Conservation (phyloP, 306 rosid genomes). For the Vigna nakashimae region DNA sequence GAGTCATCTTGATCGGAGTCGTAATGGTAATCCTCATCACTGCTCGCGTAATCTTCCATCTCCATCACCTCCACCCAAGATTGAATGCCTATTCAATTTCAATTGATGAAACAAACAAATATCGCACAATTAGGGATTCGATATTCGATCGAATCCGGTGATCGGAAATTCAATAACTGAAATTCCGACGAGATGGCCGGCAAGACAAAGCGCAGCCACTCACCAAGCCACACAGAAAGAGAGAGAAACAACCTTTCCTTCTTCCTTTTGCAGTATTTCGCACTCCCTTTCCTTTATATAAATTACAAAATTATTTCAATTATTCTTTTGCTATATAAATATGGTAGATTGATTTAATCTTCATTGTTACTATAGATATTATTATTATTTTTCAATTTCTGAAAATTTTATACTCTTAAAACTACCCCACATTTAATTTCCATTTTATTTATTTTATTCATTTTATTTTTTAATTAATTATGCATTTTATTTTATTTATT, state of each 20-base stretch:
- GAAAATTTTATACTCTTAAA: too few relatives aligned
- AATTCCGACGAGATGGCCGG: constrained; percentile 47
- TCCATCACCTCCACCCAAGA: not conserved
- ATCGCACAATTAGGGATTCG: constrained; percentile 16
- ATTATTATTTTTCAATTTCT: not conserved
- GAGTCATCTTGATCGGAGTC: constrained; percentile 83
- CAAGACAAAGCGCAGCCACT: not conserved
- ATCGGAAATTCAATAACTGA: constrained; percentile 42
- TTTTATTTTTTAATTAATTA: too few relatives aligned
- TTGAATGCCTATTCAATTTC: constrained; percentile 24
- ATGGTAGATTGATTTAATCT: too few relatives aligned
- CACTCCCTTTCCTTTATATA: constrained; percentile 6
- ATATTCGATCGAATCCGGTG: constrained; percentile 45
- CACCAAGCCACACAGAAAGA: not conserved
- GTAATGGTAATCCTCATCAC: constrained; percentile 67
- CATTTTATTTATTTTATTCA: too few relatives aligned
- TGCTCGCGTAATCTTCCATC: constrained; percentile 67
- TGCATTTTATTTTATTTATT: too few relatives aligned
- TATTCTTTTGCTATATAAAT: too few relatives aligned
- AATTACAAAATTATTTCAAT: not conserved
- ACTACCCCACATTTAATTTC: too few relatives aligned
- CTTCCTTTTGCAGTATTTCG: not conserved
- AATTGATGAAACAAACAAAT: not conserved
- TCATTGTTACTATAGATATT: too few relatives aligned
- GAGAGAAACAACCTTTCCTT: constrained; percentile 25